Conservation (phyloP, 306 rosid genomes). For the Vicia sativa region DNA sequence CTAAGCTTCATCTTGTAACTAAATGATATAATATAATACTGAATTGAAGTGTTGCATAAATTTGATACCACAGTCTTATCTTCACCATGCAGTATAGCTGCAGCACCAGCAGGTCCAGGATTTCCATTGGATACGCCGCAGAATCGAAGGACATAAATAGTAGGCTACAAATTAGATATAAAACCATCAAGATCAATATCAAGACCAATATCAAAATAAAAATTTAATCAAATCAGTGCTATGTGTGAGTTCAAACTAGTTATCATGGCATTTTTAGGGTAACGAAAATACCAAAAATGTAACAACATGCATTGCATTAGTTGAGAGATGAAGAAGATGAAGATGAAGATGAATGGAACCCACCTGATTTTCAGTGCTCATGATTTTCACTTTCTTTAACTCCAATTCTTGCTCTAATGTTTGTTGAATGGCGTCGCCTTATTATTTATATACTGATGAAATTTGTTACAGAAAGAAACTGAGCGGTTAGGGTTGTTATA, state of each 20-base stretch:
- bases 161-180: constrained; percentile 41
- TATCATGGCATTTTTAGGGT: too few species aligned
- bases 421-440: neutral
- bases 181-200: neutral
- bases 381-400: neutral
- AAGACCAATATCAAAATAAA: too few species aligned
- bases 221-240: too few species aligned
- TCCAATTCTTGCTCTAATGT: neutral
- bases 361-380: neutral
- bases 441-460: too few species aligned
- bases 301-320: too few species aligned
- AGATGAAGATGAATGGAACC: neutral
- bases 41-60: constrained; percentile 9
- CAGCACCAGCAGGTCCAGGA: constrained; percentile 96
- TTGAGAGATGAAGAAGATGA: too few species aligned
- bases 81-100: constrained; percentile 71
- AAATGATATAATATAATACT: neutral
- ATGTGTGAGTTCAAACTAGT: too few species aligned
- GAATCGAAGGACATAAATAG: constrained; percentile 60
- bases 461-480: too few species aligned
- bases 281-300: too few species aligned
- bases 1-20: constrained; percentile 26
- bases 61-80: constrained; percentile 54
- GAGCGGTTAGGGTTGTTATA: too few species aligned
- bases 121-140: constrained; percentile 92